Conservation (phyloP, 1,139 yeast species). For the Hansenula anomala region DNA sequence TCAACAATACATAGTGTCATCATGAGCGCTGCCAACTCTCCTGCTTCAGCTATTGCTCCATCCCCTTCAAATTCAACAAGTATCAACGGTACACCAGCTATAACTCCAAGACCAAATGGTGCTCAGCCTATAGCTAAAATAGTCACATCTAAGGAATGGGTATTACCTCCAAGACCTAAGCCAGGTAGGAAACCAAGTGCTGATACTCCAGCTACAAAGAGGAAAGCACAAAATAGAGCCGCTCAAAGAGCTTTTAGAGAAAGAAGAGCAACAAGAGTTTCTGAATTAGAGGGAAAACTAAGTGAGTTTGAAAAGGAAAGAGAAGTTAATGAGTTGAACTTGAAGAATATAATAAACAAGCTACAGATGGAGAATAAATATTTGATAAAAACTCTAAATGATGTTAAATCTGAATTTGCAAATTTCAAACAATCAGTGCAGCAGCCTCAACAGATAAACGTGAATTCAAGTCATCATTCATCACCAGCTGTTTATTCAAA, state of each 20-base stretch:
- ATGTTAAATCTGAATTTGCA: slow-evolving; percentile 21
- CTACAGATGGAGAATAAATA: slow-evolving; percentile 30
- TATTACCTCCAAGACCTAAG: slow-evolving; percentile 84
- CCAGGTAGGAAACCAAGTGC: slow-evolving; percentile 87
- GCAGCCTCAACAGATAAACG: slow-evolving; percentile 6
- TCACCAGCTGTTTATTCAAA: slow-evolving; percentile 20
- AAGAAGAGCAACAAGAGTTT: slow-evolving; percentile 34
- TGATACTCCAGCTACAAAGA: slow-evolving; percentile 62
- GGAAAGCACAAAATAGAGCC: slow-evolving; percentile 92
- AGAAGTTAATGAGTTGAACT: slow-evolving; percentile 55
- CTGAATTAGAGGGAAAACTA: slow-evolving; percentile 48
- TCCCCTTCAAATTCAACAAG: neutral
- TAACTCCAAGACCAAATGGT: slow-evolving; percentile 6
- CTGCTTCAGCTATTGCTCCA: slow-evolving; percentile 1
- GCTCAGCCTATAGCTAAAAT: slow-evolving; percentile 34
- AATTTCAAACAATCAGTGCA: slow-evolving; percentile 14
- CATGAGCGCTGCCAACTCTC: slow-evolving; percentile 3
- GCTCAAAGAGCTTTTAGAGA: slow-evolving; percentile 83
- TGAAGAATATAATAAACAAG: slow-evolving; percentile 36
- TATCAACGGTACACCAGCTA: neutral
- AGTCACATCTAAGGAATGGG: slow-evolving; percentile 84
- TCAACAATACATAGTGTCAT: too few relatives aligned
- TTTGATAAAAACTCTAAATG: slow-evolving; percentile 24
- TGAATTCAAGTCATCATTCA: slow-evolving; percentile 8
- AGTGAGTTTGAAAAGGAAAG: slow-evolving; percentile 64